Base-by-base conservation (phyloP, 331 rosid species). In the Saraca asoca region DNA sequence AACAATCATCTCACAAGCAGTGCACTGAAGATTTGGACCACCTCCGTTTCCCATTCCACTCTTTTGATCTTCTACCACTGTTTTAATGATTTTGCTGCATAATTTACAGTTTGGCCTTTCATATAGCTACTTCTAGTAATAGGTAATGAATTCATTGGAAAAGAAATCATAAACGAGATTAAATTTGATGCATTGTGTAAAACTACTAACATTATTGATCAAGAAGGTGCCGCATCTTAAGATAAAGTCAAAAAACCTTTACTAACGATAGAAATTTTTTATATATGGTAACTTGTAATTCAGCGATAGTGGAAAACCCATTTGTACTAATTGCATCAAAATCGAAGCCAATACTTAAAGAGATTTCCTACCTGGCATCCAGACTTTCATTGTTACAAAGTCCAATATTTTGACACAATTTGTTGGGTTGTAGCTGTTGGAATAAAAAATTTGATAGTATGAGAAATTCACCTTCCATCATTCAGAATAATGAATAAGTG, bases 1-100 rank as follows among this genome's bases (percentile, higher is more conserved):
- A 14, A 53, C 69, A 48, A n/a, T 64, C 58, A 64, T 64, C 69
- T 64, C 46, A 31, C 58, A 64, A 13, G 69, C 58, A 48, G 58
- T 31, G 41, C 69, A 64, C 0, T 13, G 34, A 39, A 64, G 7
- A 49, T 64, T 46, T 8, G 19, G 17, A 49, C 46, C 18, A 64
- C 6, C 43, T 16, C 35, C 48, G 15, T 48, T 5, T 34, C 6
- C 48, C 34, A 15, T 64, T 15, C 35, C 48, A 31, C 45, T 48
- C 55, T 60, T 48, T 4, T 24, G 31, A 24, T 34, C 46, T 33
- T 48, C 57, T 12, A 64, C 69, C 58, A 31, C 14, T 34, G 69
- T 64, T 64, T 64, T 5, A 35, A 64, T 49, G 9, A 64, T 11
- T 5, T 48, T 49, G 34, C 69, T 64, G 69, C 58, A 64, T 48